phyloP scores from a whole-genome alignment of 225 moss, liverwort and hornwort species.

The Thuidium tamariscinum region DNA sequence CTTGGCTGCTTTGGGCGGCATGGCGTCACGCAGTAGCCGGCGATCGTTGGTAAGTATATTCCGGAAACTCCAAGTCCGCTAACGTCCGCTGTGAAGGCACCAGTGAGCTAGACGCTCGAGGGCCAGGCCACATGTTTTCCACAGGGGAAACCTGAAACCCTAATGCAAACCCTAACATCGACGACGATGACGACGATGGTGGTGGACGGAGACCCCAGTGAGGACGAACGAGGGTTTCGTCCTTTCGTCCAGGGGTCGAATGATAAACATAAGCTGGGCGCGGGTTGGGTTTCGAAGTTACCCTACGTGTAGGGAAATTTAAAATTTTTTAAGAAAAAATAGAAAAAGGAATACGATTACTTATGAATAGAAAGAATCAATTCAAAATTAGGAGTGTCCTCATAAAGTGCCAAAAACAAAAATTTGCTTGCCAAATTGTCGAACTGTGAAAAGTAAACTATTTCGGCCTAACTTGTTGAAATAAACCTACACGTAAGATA shows the following conservation, averaged over 20 bases:
- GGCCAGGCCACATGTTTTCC: neutral
- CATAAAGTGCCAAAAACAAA: too few relatives aligned
- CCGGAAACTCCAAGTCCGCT: neutral
- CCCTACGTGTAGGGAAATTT: too few relatives aligned
- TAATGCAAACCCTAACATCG: neutral
- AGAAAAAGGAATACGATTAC: too few relatives aligned
- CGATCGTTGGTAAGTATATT: neutral
- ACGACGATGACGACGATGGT: neutral
- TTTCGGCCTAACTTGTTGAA: too few relatives aligned
- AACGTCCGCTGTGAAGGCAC: neutral
- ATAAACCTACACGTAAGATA: too few relatives aligned
- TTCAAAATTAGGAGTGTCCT: too few relatives aligned
- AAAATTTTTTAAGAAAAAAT: too few relatives aligned
- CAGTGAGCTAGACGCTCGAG: neutral
- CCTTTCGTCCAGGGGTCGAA: neutral
- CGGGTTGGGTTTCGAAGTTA: too few relatives aligned
- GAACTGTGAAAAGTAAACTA: too few relatives aligned
- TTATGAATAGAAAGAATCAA: too few relatives aligned
- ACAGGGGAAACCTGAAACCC: neutral
- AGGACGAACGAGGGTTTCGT: neutral
- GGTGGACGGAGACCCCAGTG: neutral
- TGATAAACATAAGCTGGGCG: too few relatives aligned
- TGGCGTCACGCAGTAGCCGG: constrained; percentile 4
- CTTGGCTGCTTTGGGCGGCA: constrained; percentile 94
- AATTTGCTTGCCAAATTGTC: too few relatives aligned